A percentile compares a stretch with the other conserved stretches of the same genome.
Conservation (phyloP, 768 basidiomycete species). For the Pulveroboletus sp. region DNA sequence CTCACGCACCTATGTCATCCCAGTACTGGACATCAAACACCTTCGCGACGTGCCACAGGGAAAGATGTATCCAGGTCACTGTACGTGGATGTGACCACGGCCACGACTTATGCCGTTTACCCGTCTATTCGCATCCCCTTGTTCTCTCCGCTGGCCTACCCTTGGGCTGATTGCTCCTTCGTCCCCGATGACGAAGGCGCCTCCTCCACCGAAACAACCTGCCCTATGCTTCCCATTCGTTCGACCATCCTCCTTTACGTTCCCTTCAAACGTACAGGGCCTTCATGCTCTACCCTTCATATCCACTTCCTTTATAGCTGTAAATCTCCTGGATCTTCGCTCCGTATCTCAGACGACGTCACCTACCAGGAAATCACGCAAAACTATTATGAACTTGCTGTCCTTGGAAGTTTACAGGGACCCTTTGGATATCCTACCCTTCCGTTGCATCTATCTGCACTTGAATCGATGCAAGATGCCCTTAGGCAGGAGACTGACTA, state of each 20-base stretch:
- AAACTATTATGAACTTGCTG: constrained; percentile 66
- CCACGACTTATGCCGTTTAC: constrained; percentile 48
- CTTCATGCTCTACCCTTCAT: constrained; percentile 45
- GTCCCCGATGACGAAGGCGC: constrained; percentile 31
- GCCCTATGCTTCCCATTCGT: constrained; percentile 47
- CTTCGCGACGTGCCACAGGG: constrained; percentile 26
- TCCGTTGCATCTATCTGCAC: constrained; percentile 71
- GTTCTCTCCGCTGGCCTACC: constrained; percentile 32
- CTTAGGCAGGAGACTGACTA: constrained; percentile 30
- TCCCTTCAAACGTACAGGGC: constrained; percentile 41
- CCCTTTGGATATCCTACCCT: constrained; percentile 48
- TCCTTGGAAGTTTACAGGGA: constrained; percentile 46
- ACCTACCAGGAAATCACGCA: constrained; percentile 52
- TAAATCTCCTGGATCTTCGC: constrained; percentile 39
- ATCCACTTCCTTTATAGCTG: constrained; percentile 55
- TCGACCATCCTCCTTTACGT: constrained; percentile 55
- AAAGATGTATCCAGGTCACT: constrained; percentile 30
- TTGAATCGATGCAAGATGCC: constrained; percentile 53
- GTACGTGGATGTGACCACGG: constrained; percentile 32
- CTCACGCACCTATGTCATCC: constrained; percentile 38
- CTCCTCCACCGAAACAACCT: constrained; percentile 26
- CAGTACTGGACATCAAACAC: constrained; percentile 17
- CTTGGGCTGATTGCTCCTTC: constrained; percentile 25
- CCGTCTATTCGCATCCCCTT: constrained; percentile 41
- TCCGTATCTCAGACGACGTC: constrained; percentile 29